These are phyloP conservation scores for Kwoniella pini DNA, from an alignment of 768 basidiomycete genomes.

Conservation along the genomic window DNA sequence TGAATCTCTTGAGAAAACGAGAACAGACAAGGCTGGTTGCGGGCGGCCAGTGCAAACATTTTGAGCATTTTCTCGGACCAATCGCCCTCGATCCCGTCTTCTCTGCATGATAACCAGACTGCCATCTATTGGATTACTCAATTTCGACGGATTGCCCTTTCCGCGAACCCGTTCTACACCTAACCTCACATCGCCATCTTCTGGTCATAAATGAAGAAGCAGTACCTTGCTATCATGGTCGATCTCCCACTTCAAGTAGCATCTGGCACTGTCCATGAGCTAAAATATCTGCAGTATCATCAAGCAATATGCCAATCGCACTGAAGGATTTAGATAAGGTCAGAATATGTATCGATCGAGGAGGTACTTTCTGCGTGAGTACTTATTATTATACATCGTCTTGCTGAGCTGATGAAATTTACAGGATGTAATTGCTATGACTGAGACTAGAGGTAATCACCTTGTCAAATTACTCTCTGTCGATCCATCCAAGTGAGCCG, in stretches of 20 bases:
- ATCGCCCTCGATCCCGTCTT: too few species aligned
- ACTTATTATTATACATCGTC: slow-evolving; percentile 53
- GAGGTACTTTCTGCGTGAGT: slow-evolving; percentile 86
- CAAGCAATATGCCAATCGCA: slow-evolving; percentile 15
- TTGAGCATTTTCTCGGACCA: too few species aligned
- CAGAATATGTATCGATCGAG: slow-evolving; percentile 49
- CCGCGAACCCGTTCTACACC: background rate
- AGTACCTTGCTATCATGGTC: too few species aligned
- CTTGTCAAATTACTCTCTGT: slow-evolving; percentile 22
- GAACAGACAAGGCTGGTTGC: too few species aligned
- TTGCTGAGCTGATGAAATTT: background rate
- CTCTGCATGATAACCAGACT: too few species aligned
- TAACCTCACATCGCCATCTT: background rate
- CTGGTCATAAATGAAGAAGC: background rate
- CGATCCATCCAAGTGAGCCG: slow-evolving; percentile 10
- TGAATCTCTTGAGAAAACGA: too few species aligned
- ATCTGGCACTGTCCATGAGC: too few species aligned
- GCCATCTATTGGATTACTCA: background rate
- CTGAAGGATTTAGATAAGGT: slow-evolving; percentile 19
- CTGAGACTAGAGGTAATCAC: slow-evolving; percentile 48
- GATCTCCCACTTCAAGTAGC: too few species aligned
- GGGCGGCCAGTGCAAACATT: too few species aligned
- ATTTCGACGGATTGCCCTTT: background rate
- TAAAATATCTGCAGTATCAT: background rate
- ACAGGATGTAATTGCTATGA: slow-evolving; percentile 20